A percentile compares a stretch with the other conserved stretches of the same genome.
These are phyloP conservation scores for Neofusicoccum laricinum DNA, from an alignment of 2,329 filamentous ascomycete genomes.

Conservation along the genomic window DNA sequence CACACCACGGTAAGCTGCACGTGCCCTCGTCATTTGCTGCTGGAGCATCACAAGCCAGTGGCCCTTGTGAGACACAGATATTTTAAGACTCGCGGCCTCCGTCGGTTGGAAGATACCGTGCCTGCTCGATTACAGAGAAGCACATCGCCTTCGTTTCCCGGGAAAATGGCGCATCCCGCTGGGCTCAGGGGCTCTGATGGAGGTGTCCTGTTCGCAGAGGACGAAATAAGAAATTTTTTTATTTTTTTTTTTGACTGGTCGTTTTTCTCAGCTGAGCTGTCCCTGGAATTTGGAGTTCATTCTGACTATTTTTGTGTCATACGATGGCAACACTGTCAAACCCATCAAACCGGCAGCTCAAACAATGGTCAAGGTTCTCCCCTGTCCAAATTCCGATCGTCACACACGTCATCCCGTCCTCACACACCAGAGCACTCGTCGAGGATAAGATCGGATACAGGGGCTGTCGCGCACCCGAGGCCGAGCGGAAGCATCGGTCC, in stretches of 20 bases:
- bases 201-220: neutral
- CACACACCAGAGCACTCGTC: neutral
- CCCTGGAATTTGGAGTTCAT: neutral
- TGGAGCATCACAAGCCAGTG: neutral
- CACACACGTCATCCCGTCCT: neutral
- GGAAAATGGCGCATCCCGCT: slow-evolving; percentile 4
- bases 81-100: neutral
- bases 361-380: neutral
- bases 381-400: neutral
- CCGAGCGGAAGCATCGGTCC: too few relatives aligned
- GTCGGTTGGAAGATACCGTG: slow-evolving; percentile 9
- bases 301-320: neutral
- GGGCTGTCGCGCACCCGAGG: neutral
- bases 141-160: neutral
- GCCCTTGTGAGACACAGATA: slow-evolving; percentile 5
- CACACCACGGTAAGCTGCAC: slow-evolving; percentile 8
- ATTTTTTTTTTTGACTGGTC: neutral
- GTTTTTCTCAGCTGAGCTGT: too few relatives aligned
- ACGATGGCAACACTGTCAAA: neutral
- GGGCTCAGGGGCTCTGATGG: neutral
- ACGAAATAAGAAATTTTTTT: neutral
- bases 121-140: neutral
- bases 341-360: neutral
- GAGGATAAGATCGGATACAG: neutral
- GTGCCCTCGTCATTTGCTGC: slow-evolving; percentile 11